Conservation (phyloP, 306 rosid species). For the Ceratonia siliqua region DNA sequence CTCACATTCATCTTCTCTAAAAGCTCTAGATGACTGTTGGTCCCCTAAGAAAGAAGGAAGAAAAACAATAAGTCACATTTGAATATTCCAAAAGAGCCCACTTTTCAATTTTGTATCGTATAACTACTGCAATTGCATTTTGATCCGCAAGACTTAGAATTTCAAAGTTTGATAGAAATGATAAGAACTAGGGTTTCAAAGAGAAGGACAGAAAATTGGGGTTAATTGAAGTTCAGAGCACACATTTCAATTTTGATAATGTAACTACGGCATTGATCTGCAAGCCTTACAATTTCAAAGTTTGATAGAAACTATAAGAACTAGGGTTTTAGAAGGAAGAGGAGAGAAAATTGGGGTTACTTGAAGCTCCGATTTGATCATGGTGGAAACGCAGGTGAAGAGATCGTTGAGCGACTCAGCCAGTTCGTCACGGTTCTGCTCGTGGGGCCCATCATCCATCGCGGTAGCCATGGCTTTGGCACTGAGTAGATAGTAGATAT, state of each 20-base stretch:
- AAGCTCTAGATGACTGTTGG: conserved; percentile 77
- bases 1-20: conserved; percentile 82
- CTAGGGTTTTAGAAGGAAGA: conserved; percentile 5
- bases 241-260: too few relatives aligned
- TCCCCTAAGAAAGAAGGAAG: conserved; percentile 50
- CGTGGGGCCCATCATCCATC: conserved; percentile 35
- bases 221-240: conserved; percentile 83
- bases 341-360: conserved; percentile 40
- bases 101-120: neutral
- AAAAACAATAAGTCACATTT: neutral
- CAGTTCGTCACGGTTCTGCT: conserved; percentile 50
- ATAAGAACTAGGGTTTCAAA: neutral
- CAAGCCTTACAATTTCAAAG: neutral
- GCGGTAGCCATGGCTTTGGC: conserved; percentile 36
- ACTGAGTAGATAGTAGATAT: neutral
- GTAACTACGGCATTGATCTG: too few relatives aligned
- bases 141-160: neutral
- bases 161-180: neutral
- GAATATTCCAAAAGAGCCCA: neutral
- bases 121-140: neutral
- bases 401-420: conserved; percentile 70
- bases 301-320: neutral
- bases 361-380: conserved; percentile 87
- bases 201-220: conserved; percentile 9
- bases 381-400: conserved; percentile 68